These are phyloP conservation scores for carrot (Daucus carota) DNA, from an alignment of 129 eudicot genomes.

Conservation along the genomic window DNA sequence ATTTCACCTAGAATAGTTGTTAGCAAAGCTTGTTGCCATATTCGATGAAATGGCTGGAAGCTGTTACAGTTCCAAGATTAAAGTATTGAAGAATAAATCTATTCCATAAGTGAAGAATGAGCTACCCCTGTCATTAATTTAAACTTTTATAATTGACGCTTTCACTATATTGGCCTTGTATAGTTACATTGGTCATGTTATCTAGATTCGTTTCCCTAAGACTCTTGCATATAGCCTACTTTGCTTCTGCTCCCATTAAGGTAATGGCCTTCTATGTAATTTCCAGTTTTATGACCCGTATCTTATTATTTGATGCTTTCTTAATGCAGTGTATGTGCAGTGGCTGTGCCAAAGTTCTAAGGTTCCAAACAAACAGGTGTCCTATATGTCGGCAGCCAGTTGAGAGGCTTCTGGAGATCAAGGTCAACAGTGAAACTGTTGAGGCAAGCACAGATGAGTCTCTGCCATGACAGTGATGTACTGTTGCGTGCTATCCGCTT, in stretches of 20 bases:
- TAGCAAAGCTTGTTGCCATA: neutral
- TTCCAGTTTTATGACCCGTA: neutral
- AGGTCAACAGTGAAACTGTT: conserved; percentile 61
- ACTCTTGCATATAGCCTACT: neutral
- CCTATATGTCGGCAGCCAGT: conserved; percentile 98
- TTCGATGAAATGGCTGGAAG: neutral
- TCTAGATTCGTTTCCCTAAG: neutral
- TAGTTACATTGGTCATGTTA: neutral
- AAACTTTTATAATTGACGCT: neutral
- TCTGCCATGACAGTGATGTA: conserved; percentile 18
- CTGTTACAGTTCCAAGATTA: neutral
- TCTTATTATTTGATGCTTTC: conserved; percentile 7
- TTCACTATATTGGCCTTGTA: neutral
- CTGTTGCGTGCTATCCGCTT: conserved; percentile 13
- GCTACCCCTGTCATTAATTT: neutral
- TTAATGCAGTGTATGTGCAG: conserved; percentile 96
- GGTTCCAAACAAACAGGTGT: conserved; percentile 92
- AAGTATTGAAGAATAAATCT: neutral
- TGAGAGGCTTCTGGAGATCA: conserved; percentile 93
- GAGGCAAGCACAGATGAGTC: conserved; percentile 26
- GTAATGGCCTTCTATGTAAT: neutral
- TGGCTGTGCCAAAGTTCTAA: conserved; percentile 86
- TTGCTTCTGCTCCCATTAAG: neutral
- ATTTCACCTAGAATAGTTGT: neutral
- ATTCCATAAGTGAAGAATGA: neutral